These are phyloP conservation scores for Cryptosporidium xiaoi DNA, from an alignment of 169 alveolate genomes.

Conservation along the genomic window DNA sequence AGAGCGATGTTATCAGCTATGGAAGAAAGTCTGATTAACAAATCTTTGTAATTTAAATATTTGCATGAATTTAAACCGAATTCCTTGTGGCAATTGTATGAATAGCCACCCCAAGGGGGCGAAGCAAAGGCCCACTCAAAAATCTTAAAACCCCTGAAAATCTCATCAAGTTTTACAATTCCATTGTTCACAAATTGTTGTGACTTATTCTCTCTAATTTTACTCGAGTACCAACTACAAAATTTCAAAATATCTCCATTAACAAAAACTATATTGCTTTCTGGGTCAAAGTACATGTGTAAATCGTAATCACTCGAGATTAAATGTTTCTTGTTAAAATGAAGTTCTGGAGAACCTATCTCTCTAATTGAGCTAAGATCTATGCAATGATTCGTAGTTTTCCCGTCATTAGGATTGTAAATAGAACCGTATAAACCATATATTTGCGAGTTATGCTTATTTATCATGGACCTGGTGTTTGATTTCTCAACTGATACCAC, in stretches of 20 bases:
- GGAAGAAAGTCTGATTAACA: slow-evolving; percentile 35
- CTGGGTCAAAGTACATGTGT: slow-evolving; percentile 40
- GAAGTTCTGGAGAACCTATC: slow-evolving; percentile 33
- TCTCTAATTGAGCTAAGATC: slow-evolving; percentile 4
- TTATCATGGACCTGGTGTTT: slow-evolving; percentile 31
- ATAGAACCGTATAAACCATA: slow-evolving; percentile 39
- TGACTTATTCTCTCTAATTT: not conserved
- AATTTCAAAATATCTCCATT: slow-evolving; percentile 57
- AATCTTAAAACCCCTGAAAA: slow-evolving; percentile 4
- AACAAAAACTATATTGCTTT: slow-evolving; percentile 52
- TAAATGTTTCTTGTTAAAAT: not conserved
- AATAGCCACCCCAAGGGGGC: slow-evolving; percentile 74
- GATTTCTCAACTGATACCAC: slow-evolving; percentile 77
- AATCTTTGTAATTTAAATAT: slow-evolving; percentile 35
- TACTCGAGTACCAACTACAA: slow-evolving; percentile 28
- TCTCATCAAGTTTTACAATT: not conserved
- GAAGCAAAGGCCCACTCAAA: slow-evolving; percentile 73
- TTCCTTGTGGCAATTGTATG: slow-evolving; percentile 16
- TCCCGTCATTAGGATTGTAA: not conserved
- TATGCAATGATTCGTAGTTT: not conserved
- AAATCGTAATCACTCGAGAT: not conserved
- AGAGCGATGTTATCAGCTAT: slow-evolving; percentile 49
- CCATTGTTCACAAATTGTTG: not conserved
- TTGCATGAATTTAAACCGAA: slow-evolving; percentile 14
- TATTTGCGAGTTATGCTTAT: slow-evolving; percentile 66